Evolutionary conservation across 2,329 filamentous ascomycete species (phyloP), one percentile per base, ranked within the genome.

Genomic region (Teratosphaeria gauchensis): DNA sequence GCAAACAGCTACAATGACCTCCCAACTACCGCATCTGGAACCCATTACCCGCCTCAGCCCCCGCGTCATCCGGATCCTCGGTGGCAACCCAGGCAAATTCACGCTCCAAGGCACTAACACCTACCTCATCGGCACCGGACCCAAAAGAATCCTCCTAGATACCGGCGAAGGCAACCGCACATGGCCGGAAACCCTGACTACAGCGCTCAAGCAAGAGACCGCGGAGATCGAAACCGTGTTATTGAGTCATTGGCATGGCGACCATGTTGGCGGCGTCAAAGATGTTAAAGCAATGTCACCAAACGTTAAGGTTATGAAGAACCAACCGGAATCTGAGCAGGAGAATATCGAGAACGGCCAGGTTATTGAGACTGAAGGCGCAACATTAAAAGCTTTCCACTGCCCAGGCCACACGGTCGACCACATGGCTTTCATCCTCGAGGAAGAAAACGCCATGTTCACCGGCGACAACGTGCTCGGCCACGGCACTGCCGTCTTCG

Each of bases 191-290:
- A 81, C 83, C 0, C 75, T 99, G 38, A 81, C 82, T 63, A 75
- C 78, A 3, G 83, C 86, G 0, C 79, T 97, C 2, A 72, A 78
- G 6, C 75, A 83, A 28, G 89, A 95, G 71, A 80, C 85, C 28
- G 87, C 87, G 21, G 82, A 78, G 0, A 77, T 97, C 28, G 78
- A 83, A n/a, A 77, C 80, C 19, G 85, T 86, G 0, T 78, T 99
- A 24, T 78, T 99, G 54, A 95, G 92, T 0, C 94, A 99, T 73
- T 95, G 92, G 90, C 94, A 99, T 70, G 82, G 77, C 51, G 94
- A 99, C 69, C 94, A 99, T 70, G 81, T 86, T 6, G 83, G 85
- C 28, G 94, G 94, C 7, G 82, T 96, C 28, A 71, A 76, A 2
- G 85, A 95, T 66, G 77, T 96, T 0, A 76, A 85, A 19, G 73